These are phyloP conservation scores for Globisporangium nodosum DNA, from an alignment of 352 stramenopile genomes.

Conservation along the genomic window DNA sequence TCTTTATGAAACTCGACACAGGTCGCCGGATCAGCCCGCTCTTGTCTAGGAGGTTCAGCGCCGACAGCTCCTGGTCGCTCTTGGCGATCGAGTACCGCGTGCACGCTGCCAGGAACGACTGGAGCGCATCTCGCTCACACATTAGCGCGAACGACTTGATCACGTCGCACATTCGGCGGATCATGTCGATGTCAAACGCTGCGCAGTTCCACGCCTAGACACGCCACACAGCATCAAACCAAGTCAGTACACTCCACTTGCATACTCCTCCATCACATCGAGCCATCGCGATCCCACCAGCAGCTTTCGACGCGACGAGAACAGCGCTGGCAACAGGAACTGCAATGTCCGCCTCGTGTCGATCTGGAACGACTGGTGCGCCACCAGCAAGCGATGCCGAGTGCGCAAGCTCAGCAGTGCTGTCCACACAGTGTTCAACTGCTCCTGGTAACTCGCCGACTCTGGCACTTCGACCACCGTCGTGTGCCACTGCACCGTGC, in stretches of 20 bases:
- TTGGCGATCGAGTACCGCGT: constrained; percentile 28
- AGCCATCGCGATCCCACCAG: constrained; percentile 35
- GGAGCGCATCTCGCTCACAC: constrained; percentile 15
- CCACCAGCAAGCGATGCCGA: constrained; percentile 60
- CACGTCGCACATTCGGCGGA: constrained; percentile 35
- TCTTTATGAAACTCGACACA: constrained; percentile 21
- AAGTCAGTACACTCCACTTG: neutral
- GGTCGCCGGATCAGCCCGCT: constrained; percentile 21
- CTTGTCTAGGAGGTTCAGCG: constrained; percentile 31
- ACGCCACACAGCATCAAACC: neutral
- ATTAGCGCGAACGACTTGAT: constrained; percentile 32
- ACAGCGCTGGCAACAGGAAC: constrained; percentile 60
- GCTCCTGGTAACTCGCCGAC: constrained; percentile 11
- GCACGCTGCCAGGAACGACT: constrained; percentile 28
- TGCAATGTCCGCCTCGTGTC: constrained; percentile 53
- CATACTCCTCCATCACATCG: neutral
- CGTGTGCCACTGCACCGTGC: constrained; percentile 39
- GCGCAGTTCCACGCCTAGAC: constrained; percentile 62
- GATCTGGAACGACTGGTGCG: constrained; percentile 23
- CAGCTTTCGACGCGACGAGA: constrained; percentile 64
- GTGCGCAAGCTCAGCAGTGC: constrained; percentile 48
- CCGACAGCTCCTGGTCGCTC: constrained; percentile 29
- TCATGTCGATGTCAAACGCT: constrained; percentile 34
- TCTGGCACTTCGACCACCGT: constrained; percentile 39
- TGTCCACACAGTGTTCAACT: constrained; percentile 36